Base-by-base conservation (phyloP, 129 eudicot genomes). In the Flaveria sonorensis region DNA sequence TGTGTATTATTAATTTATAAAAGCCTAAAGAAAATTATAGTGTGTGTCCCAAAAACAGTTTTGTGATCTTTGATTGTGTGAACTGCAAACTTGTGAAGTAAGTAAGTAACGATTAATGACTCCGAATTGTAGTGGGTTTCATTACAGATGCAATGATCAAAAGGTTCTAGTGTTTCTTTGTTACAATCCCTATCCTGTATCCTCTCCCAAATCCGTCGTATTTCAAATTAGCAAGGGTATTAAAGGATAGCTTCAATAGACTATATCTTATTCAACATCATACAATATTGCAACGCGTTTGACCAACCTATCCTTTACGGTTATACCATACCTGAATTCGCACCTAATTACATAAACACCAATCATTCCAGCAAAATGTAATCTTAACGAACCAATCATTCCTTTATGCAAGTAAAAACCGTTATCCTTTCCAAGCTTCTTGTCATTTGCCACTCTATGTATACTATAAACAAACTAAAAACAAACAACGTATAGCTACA, bases 351-450 rank as follows among this genome's bases (percentile, higher is more conserved):
- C 32, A 36, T 23, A 39, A 39, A 32, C 73, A 50, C 73, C 73
- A 76, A 55, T 55, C 61, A 55, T 19, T 55, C 28, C 26, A 18
- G 16, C 16, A 70, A 70, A 48, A 28, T 7, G 3, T 7, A 15
- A 28, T 30, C 69, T 63, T 13, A 76, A 13, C 10, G 16, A 13
- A 56, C 4, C 40, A 36, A 36, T 36, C 40, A 36, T 36, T 36
- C 40, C 40, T 36, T 36, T 36, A 36, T 30, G 36, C 36, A 30
- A 30, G 36, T 30, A 30, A 30, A 30, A 30, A 30, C 36, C 39
- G 53, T 19, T 48, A 50, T 50, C 53, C 51, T 63, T 77, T 21
- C 56, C 74, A 77, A 76, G 19, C 28, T 67, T 77, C 42, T 52
- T 53, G 26, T 14, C 74, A 52, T 65, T 21, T 69, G 18, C 59